These are phyloP conservation scores for Gracilaria domingensis DNA, from an alignment of 23 red algal genomes.

Conservation along the genomic window DNA sequence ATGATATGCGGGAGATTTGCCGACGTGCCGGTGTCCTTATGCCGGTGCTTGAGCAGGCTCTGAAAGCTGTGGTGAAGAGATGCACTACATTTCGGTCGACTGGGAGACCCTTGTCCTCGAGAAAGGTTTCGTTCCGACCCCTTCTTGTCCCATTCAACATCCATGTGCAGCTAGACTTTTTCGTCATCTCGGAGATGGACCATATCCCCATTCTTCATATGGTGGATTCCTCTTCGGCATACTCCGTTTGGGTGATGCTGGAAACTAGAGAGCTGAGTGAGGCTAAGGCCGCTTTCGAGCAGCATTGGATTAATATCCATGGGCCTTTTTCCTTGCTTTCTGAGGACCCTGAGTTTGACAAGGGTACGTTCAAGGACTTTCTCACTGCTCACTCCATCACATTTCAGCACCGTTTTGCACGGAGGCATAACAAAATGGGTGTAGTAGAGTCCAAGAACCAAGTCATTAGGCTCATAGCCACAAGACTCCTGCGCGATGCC, in stretches of 20 bases:
- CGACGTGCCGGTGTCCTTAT: conserved; percentile 11
- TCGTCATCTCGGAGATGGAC: conserved; percentile 10
- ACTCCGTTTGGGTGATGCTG: background rate
- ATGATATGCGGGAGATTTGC: conserved; percentile 36
- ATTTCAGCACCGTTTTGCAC: conserved; percentile 28
- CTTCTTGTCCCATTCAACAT: conserved; percentile 30
- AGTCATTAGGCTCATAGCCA: background rate
- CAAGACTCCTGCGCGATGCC: conserved; percentile 16
- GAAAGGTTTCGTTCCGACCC: conserved; percentile 28
- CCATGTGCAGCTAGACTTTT: conserved; percentile 35
- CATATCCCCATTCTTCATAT: conserved; percentile 51
- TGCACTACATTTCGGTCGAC: conserved; percentile 8
- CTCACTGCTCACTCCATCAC: conserved; percentile 6
- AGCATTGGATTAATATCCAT: conserved; percentile 34
- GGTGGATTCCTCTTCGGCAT: conserved; percentile 20
- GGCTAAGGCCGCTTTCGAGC: background rate
- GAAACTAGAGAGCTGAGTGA: background rate
- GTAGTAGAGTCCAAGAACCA: conserved; percentile 37
- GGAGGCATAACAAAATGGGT: conserved; percentile 49
- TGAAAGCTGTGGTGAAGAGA: background rate
- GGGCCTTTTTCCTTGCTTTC: background rate
- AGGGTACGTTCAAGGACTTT: conserved; percentile 1
- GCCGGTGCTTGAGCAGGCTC: background rate
- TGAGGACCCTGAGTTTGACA: conserved; percentile 49
- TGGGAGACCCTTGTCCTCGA: conserved; percentile 1